Evolutionary conservation across 306 rosid species (phyloP).

Genomic region (Sophora flavescens): DNA sequence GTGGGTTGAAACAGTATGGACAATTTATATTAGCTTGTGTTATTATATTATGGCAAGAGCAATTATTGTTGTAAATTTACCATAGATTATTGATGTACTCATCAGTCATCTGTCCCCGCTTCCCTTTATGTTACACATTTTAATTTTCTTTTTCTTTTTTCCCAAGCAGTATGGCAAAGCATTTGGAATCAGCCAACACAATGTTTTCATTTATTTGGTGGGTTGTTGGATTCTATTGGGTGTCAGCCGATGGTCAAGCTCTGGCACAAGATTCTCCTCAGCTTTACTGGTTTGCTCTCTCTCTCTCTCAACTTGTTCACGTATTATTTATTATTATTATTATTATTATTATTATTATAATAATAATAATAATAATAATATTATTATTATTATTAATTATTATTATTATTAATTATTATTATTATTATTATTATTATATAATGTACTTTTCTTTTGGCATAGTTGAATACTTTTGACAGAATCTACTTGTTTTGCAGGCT

Average conservation of each 20-base stretch:
- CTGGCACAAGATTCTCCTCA: conserved; percentile 74
- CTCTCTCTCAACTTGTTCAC: conserved; percentile 33
- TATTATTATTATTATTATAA: no score
- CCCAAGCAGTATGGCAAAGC: conserved; percentile 73
- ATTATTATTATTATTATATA: no score
- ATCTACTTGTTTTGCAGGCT: conserved; percentile 75
- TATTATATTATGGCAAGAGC: background rate
- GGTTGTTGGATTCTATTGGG: conserved; percentile 98
- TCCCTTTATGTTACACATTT: background rate
- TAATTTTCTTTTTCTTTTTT: conserved; percentile 6
- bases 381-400: no score
- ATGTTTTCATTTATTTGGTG: conserved; percentile 99
- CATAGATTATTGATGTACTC: conserved; percentile 16
- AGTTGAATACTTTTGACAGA: conserved; percentile 37
- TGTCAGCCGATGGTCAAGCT: conserved; percentile 78
- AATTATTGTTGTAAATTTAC: background rate
- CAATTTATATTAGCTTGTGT: no score
- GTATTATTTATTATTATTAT: no score
- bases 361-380: no score
- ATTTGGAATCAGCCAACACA: conserved; percentile 95
- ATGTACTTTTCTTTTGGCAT: conserved; percentile 38
- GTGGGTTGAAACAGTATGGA: no score
- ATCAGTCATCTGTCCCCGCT: background rate
- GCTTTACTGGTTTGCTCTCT: conserved; percentile 84
- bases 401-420: no score